Evolutionary conservation across 129 eudicot species (phyloP).

Genomic region (Centella asiatica): DNA sequence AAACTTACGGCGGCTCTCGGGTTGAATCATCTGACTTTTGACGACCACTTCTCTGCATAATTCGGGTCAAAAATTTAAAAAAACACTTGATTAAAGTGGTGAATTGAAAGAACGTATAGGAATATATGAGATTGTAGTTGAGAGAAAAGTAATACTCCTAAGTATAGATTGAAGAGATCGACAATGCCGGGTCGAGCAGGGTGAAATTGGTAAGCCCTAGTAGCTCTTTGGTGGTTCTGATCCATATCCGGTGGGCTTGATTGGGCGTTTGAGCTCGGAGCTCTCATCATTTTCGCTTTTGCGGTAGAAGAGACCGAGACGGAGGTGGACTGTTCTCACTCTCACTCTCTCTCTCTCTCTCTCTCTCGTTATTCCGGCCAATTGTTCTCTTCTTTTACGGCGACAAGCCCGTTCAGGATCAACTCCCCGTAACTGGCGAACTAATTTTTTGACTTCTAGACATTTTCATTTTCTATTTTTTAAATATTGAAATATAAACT

Average conservation of each 20-base stretch:
- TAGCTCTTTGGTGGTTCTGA: constrained; percentile 10
- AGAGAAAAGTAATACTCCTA: constrained; percentile 42
- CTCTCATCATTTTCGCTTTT: not conserved
- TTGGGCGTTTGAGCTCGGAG: not conserved
- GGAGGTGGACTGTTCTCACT: too few relatives aligned
- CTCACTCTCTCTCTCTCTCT: too few relatives aligned
- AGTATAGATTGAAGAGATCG: constrained; percentile 77
- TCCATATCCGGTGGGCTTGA: constrained; percentile 2
- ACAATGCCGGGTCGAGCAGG: constrained; percentile 27
- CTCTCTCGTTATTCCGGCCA: too few relatives aligned
- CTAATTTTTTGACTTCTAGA: too few relatives aligned
- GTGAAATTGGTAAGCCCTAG: constrained; percentile 18
- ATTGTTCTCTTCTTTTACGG: too few relatives aligned
- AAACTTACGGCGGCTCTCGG: constrained; percentile 76
- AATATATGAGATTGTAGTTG: not conserved
- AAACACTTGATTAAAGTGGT: not conserved
- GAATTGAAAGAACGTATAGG: not conserved
- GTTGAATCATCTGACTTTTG: constrained; percentile 59
- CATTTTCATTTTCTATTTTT: too few relatives aligned
- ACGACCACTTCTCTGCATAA: constrained; percentile 54
- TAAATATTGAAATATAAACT: too few relatives aligned
- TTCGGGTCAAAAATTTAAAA: not conserved
- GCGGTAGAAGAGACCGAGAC: too few relatives aligned
- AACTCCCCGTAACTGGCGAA: too few relatives aligned
- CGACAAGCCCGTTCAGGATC: too few relatives aligned